A percentile compares a stretch with the other conserved stretches of the same genome.
phyloP scores from a whole-genome alignment of 2,329 filamentous ascomycete species.

The Coniochaeta sp. region DNA sequence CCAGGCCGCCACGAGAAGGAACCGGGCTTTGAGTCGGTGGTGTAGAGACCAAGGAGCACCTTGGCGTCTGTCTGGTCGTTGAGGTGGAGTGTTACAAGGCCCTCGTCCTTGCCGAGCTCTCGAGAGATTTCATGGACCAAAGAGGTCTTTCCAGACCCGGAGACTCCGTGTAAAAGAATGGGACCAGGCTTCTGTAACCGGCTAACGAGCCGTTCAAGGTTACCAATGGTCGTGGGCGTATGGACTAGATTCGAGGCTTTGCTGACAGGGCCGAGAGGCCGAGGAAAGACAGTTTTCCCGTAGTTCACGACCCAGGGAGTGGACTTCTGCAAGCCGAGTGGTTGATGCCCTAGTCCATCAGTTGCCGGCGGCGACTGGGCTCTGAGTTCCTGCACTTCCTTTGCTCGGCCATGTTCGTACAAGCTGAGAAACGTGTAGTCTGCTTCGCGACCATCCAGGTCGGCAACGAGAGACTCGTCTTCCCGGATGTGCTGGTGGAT shows the following conservation, averaged over 20 bases:
- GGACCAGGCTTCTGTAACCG: conserved; percentile 63
- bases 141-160: conserved; percentile 87
- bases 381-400: conserved; percentile 33
- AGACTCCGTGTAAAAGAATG: conserved; percentile 71
- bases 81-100: conserved; percentile 88
- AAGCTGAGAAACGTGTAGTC: conserved; percentile 71
- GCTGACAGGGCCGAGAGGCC: conserved; percentile 41
- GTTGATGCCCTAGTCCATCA: conserved; percentile 11
- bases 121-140: conserved; percentile 75
- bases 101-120: conserved; percentile 68
- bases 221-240: conserved; percentile 65
- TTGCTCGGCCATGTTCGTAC: conserved; percentile 47
- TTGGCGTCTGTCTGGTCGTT: conserved; percentile 99
- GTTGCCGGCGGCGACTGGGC: conserved; percentile 21
- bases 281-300: conserved; percentile 60
- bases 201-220: conserved; percentile 62
- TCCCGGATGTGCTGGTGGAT: conserved; percentile 57
- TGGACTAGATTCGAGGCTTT: conserved; percentile 50
- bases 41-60: conserved; percentile 89
- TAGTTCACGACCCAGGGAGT: conserved; percentile 58
- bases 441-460: conserved; percentile 67
- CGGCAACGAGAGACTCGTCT: conserved; percentile 54
- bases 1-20: conserved; percentile 90
- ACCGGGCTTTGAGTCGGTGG: conserved; percentile 77
- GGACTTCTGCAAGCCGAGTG: conserved; percentile 28